phyloP scores from a whole-genome alignment of 1,139 yeast genomes.

The Pneumocystis oryctolagi region DNA sequence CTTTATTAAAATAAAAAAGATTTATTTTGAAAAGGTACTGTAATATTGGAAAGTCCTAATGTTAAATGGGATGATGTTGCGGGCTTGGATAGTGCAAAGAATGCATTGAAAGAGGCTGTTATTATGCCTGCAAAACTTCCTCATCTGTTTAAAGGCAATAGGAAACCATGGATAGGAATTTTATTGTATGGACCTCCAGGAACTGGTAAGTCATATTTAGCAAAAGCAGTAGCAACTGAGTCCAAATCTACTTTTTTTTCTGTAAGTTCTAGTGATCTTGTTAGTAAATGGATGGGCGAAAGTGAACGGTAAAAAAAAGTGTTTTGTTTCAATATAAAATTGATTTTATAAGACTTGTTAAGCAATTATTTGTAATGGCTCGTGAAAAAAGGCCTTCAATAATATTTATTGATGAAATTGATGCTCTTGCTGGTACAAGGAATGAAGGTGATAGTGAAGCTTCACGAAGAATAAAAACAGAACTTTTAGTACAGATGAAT shows the following conservation, averaged over 20 bases:
- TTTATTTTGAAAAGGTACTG: conserved; percentile 37
- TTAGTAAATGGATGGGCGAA: conserved; percentile 99
- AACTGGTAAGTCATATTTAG: conserved; percentile 92
- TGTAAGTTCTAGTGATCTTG: conserved; percentile 85
- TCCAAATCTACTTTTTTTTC: conserved; percentile 94
- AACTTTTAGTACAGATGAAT: conserved; percentile 91
- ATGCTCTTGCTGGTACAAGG: conserved; percentile 93
- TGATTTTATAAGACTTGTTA: conserved; percentile 49
- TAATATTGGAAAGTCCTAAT: conserved; percentile 80
- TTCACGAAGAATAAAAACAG: conserved; percentile 88
- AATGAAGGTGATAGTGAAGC: conserved; percentile 99
- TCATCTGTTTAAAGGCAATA: conserved; percentile 80
- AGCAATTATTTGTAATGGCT: conserved; percentile 89
- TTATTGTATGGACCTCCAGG: conserved; percentile 96
- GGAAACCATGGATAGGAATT: conserved; percentile 88
- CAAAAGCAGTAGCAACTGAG: conserved; percentile 97
- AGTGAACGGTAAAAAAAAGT: conserved; percentile 24
- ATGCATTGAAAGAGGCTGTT: conserved; percentile 93
- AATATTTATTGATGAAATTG: conserved; percentile 94
- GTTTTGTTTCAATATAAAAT: neutral
- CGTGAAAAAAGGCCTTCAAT: conserved; percentile 89
- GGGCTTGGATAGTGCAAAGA: conserved; percentile 88
- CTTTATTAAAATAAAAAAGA: neutral
- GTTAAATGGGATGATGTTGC: conserved; percentile 94
- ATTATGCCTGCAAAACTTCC: conserved; percentile 90